Conservation (phyloP, 2,329 filamentous ascomycete species). For the Fusarium graminum region DNA sequence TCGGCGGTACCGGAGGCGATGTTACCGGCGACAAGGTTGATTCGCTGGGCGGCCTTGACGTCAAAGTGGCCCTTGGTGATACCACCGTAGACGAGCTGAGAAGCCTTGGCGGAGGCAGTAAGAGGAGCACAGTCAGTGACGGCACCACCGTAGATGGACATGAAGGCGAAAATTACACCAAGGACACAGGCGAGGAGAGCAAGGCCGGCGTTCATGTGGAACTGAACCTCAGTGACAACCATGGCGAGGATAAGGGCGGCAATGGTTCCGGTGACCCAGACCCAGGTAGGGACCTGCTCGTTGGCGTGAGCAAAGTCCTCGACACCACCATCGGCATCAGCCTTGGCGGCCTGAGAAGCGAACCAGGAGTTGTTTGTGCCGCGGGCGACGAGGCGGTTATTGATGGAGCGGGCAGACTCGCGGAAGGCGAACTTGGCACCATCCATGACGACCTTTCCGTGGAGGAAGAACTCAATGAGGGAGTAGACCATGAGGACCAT, state of each 20-base stretch:
- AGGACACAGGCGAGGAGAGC: slow-evolving; percentile 67
- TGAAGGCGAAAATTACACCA: slow-evolving; percentile 70
- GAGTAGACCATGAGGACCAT: slow-evolving; percentile 60
- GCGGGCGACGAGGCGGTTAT: slow-evolving; percentile 50
- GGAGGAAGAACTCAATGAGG: slow-evolving; percentile 58
- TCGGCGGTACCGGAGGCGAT: slow-evolving; percentile 69
- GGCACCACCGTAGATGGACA: slow-evolving; percentile 63
- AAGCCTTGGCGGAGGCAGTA: slow-evolving; percentile 76
- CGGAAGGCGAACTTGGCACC: slow-evolving; percentile 54
- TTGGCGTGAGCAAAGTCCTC: slow-evolving; percentile 57
- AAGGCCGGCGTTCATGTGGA: slow-evolving; percentile 68
- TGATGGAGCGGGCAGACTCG: slow-evolving; percentile 49
- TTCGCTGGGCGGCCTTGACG: slow-evolving; percentile 66
- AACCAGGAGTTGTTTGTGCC: slow-evolving; percentile 53
- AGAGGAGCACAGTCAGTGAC: slow-evolving; percentile 71
- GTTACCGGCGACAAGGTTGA: slow-evolving; percentile 75
- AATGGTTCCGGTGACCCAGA: slow-evolving; percentile 63
- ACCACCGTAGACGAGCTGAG: slow-evolving; percentile 75
- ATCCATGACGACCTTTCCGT: slow-evolving; percentile 55
- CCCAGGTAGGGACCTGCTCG: slow-evolving; percentile 66
- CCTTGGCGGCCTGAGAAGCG: slow-evolving; percentile 54
- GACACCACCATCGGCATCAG: slow-evolving; percentile 51
- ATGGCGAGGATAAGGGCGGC: slow-evolving; percentile 66
- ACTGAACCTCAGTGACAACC: slow-evolving; percentile 64
- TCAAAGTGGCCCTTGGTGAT: slow-evolving; percentile 68